Conservation (phyloP, 2,329 filamentous ascomycete species). For the Colletotrichum scovillei region DNA sequence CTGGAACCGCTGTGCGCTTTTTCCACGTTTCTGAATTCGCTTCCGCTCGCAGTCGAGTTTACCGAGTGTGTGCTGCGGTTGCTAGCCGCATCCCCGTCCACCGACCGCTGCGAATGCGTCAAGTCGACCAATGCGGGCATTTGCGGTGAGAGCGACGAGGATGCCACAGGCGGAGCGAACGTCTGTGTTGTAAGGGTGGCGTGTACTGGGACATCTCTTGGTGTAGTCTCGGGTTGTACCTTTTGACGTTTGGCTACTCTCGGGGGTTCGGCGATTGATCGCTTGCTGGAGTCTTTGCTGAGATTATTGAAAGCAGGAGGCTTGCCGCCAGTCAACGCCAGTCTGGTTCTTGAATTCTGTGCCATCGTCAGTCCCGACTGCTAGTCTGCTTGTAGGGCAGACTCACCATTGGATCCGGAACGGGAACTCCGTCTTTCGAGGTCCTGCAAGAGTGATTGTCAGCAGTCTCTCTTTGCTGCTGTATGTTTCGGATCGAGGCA, state of each 20-base stretch:
- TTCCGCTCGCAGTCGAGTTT: neutral
- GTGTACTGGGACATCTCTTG: neutral
- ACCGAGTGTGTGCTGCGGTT: constrained; percentile 8
- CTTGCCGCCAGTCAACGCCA: neutral
- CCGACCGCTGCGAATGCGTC: constrained; percentile 15
- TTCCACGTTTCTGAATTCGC: constrained; percentile 7
- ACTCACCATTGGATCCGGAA: constrained; percentile 29
- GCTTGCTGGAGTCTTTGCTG: constrained; percentile 11
- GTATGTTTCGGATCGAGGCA: neutral
- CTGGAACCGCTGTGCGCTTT: neutral
- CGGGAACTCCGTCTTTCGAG: constrained; percentile 28
- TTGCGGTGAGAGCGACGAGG: neutral
- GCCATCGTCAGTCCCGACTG: neutral
- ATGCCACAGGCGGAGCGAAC: neutral
- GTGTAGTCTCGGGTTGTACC: neutral
- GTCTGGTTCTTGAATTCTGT: neutral
- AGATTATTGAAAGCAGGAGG: neutral
- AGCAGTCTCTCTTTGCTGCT: neutral
- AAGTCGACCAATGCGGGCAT: constrained; percentile 7
- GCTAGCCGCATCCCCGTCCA: constrained; percentile 18
- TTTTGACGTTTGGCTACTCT: constrained; percentile 30
- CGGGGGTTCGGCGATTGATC: neutral
- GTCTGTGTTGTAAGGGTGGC: neutral
- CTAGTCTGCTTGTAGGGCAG: neutral
- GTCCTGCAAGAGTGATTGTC: constrained; percentile 9